These are phyloP conservation scores for Cryptococcus sp. DNA, from an alignment of 1,284 basidiomycete genomes.

Conservation along the genomic window DNA sequence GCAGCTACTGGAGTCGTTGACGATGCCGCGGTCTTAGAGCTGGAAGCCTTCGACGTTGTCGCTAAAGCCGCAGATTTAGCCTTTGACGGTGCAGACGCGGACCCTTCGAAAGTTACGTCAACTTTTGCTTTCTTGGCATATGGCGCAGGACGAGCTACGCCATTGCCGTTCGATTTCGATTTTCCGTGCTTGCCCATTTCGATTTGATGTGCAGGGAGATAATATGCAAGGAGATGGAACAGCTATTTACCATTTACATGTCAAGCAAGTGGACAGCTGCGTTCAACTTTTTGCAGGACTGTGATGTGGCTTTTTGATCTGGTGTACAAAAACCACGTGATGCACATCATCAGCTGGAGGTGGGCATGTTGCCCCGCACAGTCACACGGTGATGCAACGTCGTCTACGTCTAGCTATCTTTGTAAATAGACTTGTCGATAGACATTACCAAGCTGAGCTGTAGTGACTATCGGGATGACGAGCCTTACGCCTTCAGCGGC, in stretches of 20 bases:
- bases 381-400: too few relatives aligned
- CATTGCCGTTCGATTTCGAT: conserved; percentile 15
- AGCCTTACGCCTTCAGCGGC: conserved; percentile 38
- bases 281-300: neutral
- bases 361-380: neutral
- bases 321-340: neutral
- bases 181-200: conserved; percentile 41
- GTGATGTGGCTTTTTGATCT: conserved; percentile 3
- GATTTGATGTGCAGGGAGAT: too few relatives aligned
- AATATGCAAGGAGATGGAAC: too few relatives aligned
- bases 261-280: neutral
- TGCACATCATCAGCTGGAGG: neutral
- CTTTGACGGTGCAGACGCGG: neutral
- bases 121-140: conserved; percentile 40
- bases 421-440: too few relatives aligned
- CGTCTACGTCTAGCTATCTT: too few relatives aligned
- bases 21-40: conserved; percentile 3
- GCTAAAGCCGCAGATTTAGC: conserved; percentile 7
- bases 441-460: too few relatives aligned
- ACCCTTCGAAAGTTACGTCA: conserved; percentile 42
- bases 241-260: neutral
- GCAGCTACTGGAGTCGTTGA: neutral
- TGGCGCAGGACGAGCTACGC: conserved; percentile 22
- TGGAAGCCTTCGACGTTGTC: neutral
- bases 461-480: conserved; percentile 25